phyloP scores from a whole-genome alignment of 495 filamentous ascomycete genomes.

The Hypomontagnella submonticulosa region DNA sequence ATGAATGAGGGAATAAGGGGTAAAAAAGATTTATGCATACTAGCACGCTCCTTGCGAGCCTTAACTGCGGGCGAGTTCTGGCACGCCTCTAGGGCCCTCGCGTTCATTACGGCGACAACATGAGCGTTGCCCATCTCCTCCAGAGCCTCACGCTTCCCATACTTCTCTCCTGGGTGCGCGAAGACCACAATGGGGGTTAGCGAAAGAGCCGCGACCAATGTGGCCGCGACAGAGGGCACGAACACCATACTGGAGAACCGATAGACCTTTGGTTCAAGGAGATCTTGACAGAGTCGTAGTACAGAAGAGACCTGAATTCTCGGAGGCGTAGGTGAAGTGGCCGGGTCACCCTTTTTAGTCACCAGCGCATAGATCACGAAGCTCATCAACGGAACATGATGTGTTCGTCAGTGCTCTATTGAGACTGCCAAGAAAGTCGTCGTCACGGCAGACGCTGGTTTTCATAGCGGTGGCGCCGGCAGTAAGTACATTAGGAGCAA shows the following conservation, averaged over 20 bases:
- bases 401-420: slow-evolving; percentile 28
- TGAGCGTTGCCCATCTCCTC: slow-evolving; percentile 43
- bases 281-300: slow-evolving; percentile 9
- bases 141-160: slow-evolving; percentile 36
- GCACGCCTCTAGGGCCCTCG: slow-evolving; percentile 43
- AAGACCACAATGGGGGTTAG: slow-evolving; percentile 27
- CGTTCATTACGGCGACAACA: slow-evolving; percentile 46
- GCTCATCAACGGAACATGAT: slow-evolving; percentile 20
- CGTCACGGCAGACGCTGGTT: slow-evolving; percentile 34
- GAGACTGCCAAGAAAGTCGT: slow-evolving; percentile 39
- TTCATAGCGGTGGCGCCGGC: slow-evolving; percentile 31
- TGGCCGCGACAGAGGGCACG: slow-evolving; percentile 32
- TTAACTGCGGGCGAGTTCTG: slow-evolving; percentile 44
- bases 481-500: slow-evolving; percentile 2
- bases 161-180: slow-evolving; percentile 45
- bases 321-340: slow-evolving; percentile 10
- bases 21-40: slow-evolving; percentile 12
- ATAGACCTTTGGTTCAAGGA: slow-evolving; percentile 11
- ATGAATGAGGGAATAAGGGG: background rate
- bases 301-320: slow-evolving; percentile 5
- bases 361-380: slow-evolving; percentile 16
- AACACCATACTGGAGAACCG: slow-evolving; percentile 40
- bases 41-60: slow-evolving; percentile 45
- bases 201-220: slow-evolving; percentile 37
- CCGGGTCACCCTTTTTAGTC: slow-evolving; percentile 33